Base-by-base conservation (phyloP, 257 asterid species). In the Eustoma russellianum region DNA sequence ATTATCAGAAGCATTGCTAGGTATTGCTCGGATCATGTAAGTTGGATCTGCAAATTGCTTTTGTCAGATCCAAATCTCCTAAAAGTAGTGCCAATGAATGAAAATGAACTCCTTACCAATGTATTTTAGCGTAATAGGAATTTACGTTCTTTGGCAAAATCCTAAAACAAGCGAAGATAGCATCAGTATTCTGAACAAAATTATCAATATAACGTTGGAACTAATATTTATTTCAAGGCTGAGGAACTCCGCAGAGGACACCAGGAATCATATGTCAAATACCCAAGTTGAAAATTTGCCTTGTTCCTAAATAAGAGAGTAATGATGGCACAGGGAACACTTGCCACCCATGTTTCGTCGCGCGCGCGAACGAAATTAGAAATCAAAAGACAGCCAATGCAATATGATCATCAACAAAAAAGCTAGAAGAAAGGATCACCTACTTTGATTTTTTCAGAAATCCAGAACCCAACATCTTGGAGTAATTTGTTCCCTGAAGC, bases 401-500 rank as follows among this genome's bases (percentile, higher is more conserved):
- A 38, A 38, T 7, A 15, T 19, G 28, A 19, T 19, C 28, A 19
- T 19, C 28, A 19, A 19, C 28, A 19, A 19, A 19, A 19, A 19
- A 19, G 28, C 28, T 19, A 19, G 3, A 13, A 16, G 13, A 62
- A 43, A 60, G 45, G 24, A 56, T 56, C 58, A 68, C 5, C 46
- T 80, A 85, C 95, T 92, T 68, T 88, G 72, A 85, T 88, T 49
- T 65, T 82, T 35, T 85, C 82, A 58, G 95, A 85, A 68, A 88
- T 48, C 97, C 97, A 88, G 74, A 88, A 56, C 49, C 95, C 97
- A 48, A 85, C 85, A 66, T 88, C 97, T 69, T 83, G 86, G 65
- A 85, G 94, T 52, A 74, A 76, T 80, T 77, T 83, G 81, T 88
- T 88, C 52, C 97, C 95, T 19, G 95, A 88, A 75, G 94, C 89